These are phyloP conservation scores for Moelleriella libera DNA, from an alignment of 2,329 filamentous ascomycete species.

Conservation along the genomic window DNA sequence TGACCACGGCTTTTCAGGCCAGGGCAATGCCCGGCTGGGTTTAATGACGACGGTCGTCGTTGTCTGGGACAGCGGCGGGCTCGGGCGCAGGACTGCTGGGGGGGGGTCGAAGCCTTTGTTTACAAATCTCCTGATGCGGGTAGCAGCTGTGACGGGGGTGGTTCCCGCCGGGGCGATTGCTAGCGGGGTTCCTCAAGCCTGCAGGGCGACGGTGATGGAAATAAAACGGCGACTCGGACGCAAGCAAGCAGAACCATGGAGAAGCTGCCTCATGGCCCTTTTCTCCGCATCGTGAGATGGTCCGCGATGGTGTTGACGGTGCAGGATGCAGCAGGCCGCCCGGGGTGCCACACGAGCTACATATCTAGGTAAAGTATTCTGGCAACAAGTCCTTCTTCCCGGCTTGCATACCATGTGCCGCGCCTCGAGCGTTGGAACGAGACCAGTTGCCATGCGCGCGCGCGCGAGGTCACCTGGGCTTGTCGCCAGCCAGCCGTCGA, in stretches of 20 bases:
- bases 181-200: constrained; percentile 1
- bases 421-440: constrained; percentile 1
- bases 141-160: constrained; percentile 12
- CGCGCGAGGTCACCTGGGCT: background rate
- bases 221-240: constrained; percentile 2
- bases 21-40: constrained; percentile 2
- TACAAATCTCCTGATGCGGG: constrained; percentile 24
- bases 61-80: constrained; percentile 20
- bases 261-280: constrained; percentile 6
- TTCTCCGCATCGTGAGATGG: constrained; percentile 9
- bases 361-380: background rate
- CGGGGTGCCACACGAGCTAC: background rate
- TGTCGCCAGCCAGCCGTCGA: too few species aligned
- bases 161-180: constrained; percentile 1
- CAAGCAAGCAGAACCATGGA: background rate
- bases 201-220: background rate
- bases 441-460: background rate
- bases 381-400: background rate
- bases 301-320: constrained; percentile 6
- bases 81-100: constrained; percentile 2
- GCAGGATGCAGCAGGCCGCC: background rate
- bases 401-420: background rate
- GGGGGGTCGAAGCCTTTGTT: constrained; percentile 16
- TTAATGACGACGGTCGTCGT: constrained; percentile 9
- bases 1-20: constrained; percentile 1